Base-by-base conservation (phyloP, 768 basidiomycete species). In the Mycena chlorophos region DNA sequence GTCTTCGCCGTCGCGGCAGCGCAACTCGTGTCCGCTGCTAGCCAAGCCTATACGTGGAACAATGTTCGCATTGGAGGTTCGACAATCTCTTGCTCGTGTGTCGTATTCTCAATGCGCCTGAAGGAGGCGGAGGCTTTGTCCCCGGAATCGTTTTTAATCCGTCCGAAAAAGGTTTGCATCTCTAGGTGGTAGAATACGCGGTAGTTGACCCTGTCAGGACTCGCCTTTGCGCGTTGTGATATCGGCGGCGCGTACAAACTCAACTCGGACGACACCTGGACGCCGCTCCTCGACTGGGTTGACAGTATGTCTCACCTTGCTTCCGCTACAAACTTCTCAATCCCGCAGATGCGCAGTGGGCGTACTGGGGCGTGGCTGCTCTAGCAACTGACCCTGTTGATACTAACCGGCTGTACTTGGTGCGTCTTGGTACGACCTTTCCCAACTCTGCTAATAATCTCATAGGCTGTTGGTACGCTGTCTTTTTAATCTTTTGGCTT, bases 211-310 rank as follows among this genome's bases (percentile, higher is more conserved):
- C n/a, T 49, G 19, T 45, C 13, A 40, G 85, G 84, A 28, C 67
- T 86, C 12, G 83, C 80, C 2, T 86, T 82, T 65, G 83, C 81
- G n/a, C 80, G 85, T 22, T 85, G 84, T 8, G 85, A 86, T 66
- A 85, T 87, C 31, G 84, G 85, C 51, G 85, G 84, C 25, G 83
- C 81, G 20, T 86, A 86, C 68, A 82, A 75, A 62, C 68, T 87
- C 63, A 85, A 86, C 63, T 37, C 81, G 2, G 80, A 84, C 16
- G 51, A 83, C 49, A 70, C 81, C 2, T 86, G 86, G 85, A 82
- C 81, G 0, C 83, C 85, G 37, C 69, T 86, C 20, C 71, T 84
- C 31, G 85, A 86, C 63, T 86, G 82, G 58, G 74, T 72, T 5
- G 72, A 68, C 63, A 61, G 59, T 53, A 52, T 16, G 22, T 19